Evolutionary conservation across 495 filamentous ascomycete species (phyloP).

Genomic region (Penicillium coprophilum): DNA sequence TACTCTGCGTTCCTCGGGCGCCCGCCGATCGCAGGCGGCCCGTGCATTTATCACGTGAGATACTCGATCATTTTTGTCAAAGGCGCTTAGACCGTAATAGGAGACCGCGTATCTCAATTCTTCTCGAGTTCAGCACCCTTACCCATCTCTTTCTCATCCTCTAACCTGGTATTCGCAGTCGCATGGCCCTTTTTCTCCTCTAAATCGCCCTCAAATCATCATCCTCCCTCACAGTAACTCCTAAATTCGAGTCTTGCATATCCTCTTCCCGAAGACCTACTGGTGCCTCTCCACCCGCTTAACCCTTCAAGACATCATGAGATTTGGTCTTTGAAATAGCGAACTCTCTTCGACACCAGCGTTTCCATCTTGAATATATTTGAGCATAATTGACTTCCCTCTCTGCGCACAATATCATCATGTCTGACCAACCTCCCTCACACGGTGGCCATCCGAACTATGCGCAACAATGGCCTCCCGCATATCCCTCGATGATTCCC

Average conservation of each 20-base stretch:
- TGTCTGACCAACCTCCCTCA: constrained; percentile 57
- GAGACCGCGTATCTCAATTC: background rate
- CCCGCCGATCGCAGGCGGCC: constrained; percentile 36
- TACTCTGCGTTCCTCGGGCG: constrained; percentile 44
- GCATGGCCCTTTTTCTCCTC: background rate
- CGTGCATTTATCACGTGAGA: constrained; percentile 31
- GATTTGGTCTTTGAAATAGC: constrained; percentile 5
- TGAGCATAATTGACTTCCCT: no score
- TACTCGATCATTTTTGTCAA: constrained; percentile 21
- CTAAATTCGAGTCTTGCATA: background rate
- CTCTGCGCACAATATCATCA: constrained; percentile 24
- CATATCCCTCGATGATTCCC: constrained; percentile 28
- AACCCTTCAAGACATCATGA: constrained; percentile 5
- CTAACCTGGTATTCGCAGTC: background rate
- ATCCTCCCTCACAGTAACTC: background rate
- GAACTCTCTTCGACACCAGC: background rate
- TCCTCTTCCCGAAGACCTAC: background rate
- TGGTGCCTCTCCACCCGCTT: background rate
- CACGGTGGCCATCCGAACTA: constrained; percentile 46
- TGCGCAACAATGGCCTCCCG: constrained; percentile 35
- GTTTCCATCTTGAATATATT: background rate
- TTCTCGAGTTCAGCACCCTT: background rate
- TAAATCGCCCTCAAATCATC: background rate
- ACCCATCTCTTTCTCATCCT: background rate
- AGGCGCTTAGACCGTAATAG: constrained; percentile 24